Evolutionary conservation across 139 green algal species (phyloP), one percentile per base, ranked within the genome.

Genomic region (Ettlia oleoabundans): DNA sequence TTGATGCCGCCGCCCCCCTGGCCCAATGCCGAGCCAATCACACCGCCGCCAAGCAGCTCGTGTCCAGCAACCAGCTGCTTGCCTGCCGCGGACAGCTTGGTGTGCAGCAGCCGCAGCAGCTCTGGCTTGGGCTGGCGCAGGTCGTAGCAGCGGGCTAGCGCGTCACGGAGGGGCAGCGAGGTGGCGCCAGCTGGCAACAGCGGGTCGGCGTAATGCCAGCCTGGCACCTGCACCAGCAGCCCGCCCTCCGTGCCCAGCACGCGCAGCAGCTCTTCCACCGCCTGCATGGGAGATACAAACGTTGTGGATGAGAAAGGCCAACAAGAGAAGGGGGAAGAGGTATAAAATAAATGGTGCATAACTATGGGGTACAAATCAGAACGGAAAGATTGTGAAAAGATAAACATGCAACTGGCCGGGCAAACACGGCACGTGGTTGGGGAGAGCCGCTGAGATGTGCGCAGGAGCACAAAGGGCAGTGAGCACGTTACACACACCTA

Each of bases 81-180:
- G 28, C 28, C 28, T 7, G n/a, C 40, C 40, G 68, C 68, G 22
- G 62, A 8, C 80, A 88, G 71, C 61, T 53, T 61, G 19, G 78
- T 58, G 2, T 89, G 82, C 41, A 92, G 85, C 61, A 91, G 64
- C 58, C 81, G 86, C 68, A 95, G 69, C 33, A 95, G 65, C 47
- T 92, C 91, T 0, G 80, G 86, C 87, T 91, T 93, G n/a, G 89
- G 91, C 43, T 81, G 75, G 15, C 92, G 89, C 40, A 97, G 80
- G 83, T 97, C 94, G 84, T 96, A 97, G 87, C 92, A 97, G 33
- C 76, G 80, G 2, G 66, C 52, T 33, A 97, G 87, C 0, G 89
- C 92, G 28, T 94, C 87, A 4, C 84, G 42, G 43, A 97, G 86
- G 7, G 71, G 26, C 47, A 64, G 7, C 5, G 51, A 47, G 24